Conservation (phyloP, 2,329 filamentous ascomycete species). For the Graphiopsis chlorocephala region DNA sequence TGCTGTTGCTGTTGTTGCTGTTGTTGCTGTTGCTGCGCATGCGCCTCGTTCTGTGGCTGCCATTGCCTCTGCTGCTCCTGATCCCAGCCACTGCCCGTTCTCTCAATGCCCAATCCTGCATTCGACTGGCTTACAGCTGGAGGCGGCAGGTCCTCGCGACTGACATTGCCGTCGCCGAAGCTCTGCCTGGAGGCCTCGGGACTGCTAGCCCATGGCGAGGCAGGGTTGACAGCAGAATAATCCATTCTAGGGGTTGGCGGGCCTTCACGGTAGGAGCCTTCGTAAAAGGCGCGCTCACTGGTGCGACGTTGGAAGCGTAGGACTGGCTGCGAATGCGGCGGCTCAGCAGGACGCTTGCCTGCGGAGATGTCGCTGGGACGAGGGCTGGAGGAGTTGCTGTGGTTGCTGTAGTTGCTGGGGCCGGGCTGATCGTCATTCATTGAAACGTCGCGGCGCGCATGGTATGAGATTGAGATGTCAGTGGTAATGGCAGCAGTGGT, state of each 20-base stretch:
- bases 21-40: slow-evolving; percentile 39
- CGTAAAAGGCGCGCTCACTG: slow-evolving; percentile 34
- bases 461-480: not conserved
- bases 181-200: slow-evolving; percentile 51
- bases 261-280: slow-evolving; percentile 32
- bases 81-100: slow-evolving; percentile 16
- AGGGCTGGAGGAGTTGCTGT: not conserved
- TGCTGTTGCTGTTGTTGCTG: slow-evolving; percentile 39
- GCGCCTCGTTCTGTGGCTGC: slow-evolving; percentile 35
- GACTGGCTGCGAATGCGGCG: slow-evolving; percentile 18
- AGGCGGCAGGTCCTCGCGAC: slow-evolving; percentile 28
- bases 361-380: slow-evolving; percentile 12
- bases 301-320: slow-evolving; percentile 37
- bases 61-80: slow-evolving; percentile 29
- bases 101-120: slow-evolving; percentile 8
- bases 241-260: slow-evolving; percentile 53
- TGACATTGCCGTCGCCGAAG: slow-evolving; percentile 38
- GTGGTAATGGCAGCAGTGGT: not conserved
- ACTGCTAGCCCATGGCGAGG: slow-evolving; percentile 64
- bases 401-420: slow-evolving; percentile 12
- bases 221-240: slow-evolving; percentile 56
- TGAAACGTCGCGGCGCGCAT: slow-evolving; percentile 9
- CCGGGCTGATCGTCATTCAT: slow-evolving; percentile 13
- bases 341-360: slow-evolving; percentile 28
- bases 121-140: slow-evolving; percentile 24